Base-by-base conservation (phyloP, 805 yeast species). In the Saccharomycopsis oosterbeekiorum region DNA sequence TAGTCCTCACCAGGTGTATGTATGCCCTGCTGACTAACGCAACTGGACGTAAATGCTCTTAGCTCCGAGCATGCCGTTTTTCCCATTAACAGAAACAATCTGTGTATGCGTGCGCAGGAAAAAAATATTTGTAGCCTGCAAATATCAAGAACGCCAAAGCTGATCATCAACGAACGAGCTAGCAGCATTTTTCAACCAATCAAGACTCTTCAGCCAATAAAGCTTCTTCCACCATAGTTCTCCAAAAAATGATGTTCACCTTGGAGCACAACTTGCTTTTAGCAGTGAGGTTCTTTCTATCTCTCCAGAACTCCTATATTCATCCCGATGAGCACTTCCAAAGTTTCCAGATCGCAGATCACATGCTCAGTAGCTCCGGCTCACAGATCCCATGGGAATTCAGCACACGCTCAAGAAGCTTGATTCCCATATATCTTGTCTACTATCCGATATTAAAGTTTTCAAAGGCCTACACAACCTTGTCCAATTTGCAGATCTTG, bases 261-360 rank as follows among this genome's bases (percentile, higher is more conserved):
- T 24, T 14, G 11, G 53, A 47, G 21, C 53, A 47, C 21, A 21
- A 2, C 26, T 47, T 21, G 24, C 53, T 47, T 14, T n/a, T 53
- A 34, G 41, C 41, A 15, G 21, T 53, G 2, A 29, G 62, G 42
- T 39, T 60, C 21, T 53, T 53, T 17, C 19, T 60, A 14, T 57
- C 62, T 12, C 47, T 88, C 1, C 83, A 86, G 60, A 79, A 86
- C 37, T 89, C 97, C 0, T 94, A 96, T 70, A 84, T 94, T 56
- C 99, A 96, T 67, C 99, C 99, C 0, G 99, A 94, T 76, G 99
- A 94, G 74, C 97, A 92, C 71, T 89, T 89, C 70, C 99, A 96
- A 71, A 82, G 85, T n/a, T 80, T 96, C 56, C 96, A 91, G 70
- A 86, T 87, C 0, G 68, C 93, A 26, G 77, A 84, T 12, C 70